These are phyloP conservation scores for Periconia sp. DNA, from an alignment of 2,329 filamentous ascomycete species.

Conservation along the genomic window DNA sequence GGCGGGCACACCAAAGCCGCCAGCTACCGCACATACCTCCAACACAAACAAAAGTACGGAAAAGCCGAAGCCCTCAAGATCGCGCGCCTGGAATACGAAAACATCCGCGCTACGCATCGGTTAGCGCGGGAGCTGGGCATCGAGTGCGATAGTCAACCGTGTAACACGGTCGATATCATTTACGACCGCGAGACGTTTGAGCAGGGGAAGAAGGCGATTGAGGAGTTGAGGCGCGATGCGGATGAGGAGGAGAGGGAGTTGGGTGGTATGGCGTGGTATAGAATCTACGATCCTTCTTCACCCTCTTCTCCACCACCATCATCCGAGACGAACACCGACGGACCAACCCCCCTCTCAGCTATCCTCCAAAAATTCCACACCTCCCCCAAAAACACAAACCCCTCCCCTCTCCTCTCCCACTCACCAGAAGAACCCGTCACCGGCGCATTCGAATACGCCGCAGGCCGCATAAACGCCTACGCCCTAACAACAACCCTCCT, in stretches of 20 bases:
- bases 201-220: conserved; percentile 26
- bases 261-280: conserved; percentile 32
- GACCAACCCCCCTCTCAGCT: background rate
- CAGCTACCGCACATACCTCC: conserved; percentile 54
- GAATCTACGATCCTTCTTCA: conserved; percentile 15
- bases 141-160: conserved; percentile 50
- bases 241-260: conserved; percentile 23
- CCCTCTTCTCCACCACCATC: too few relatives aligned
- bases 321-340: conserved; percentile 11
- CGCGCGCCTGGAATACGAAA: conserved; percentile 43
- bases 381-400: conserved; percentile 25
- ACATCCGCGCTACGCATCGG: conserved; percentile 57
- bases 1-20: conserved; percentile 55
- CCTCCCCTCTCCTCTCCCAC: background rate
- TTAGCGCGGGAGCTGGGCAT: conserved; percentile 53
- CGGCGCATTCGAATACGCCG: conserved; percentile 36
- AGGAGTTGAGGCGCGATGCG: conserved; percentile 22
- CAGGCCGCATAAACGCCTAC: conserved; percentile 37
- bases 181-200: conserved; percentile 49
- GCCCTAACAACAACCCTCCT: conserved; percentile 31
- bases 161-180: conserved; percentile 60
- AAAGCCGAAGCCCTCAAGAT: conserved; percentile 51
- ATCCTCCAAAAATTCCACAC: conserved; percentile 21
- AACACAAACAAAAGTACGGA: conserved; percentile 51
- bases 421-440: conserved; percentile 19